Evolutionary conservation across 2,329 filamentous ascomycete genomes (phyloP), one percentile per base, ranked within the genome.

Genomic region (Monosporascus ibericus): DNA sequence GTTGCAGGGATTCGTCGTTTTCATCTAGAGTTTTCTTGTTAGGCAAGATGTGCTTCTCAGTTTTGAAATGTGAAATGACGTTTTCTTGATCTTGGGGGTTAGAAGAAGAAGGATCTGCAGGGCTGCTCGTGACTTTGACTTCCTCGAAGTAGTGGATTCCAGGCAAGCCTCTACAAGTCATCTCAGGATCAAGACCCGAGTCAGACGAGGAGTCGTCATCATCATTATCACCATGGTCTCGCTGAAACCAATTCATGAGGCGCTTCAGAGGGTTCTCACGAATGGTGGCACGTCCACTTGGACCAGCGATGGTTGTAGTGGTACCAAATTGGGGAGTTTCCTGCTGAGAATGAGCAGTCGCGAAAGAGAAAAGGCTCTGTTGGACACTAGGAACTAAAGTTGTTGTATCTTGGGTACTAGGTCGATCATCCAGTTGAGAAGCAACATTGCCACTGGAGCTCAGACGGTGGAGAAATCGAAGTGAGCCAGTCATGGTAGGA

Each of bases 1-100:
- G 88, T 75, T 95, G 89, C 65, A 99, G 86, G 56, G 92, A 94
- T 73, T 97, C 92, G 71, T 99, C 94, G 65, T 88, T 76, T 61
- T 79, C 77, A 65, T 85, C 79, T 86, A 22, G 55, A 55, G 49
- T 51, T 52, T 48, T 17, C 48, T 51, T 48, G 51, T 58, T 48
- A 20, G 50, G 48, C 39, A 44, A 44, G 20, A 52, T 46, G 22
- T 55, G n/a, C 34, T 39, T 42, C 14, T 50, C 44, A 40, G 39
- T 14, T 9, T 52, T 44, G 51, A 52, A 52, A 25, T 18, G 15
- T 22, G 49, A 22, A 22, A 56, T 44, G 24, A 49, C 30, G 15
- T 53, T 44, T 34, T 51, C 52, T 8, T 44, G n/a, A n/a, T 37
- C 36, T 37, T 17, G 20, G 22, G 27, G 47, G 44, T 51, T 34